Evolutionary conservation across 257 asterid genomes (phyloP).

Genomic region (Scutellaria baicalensis): DNA sequence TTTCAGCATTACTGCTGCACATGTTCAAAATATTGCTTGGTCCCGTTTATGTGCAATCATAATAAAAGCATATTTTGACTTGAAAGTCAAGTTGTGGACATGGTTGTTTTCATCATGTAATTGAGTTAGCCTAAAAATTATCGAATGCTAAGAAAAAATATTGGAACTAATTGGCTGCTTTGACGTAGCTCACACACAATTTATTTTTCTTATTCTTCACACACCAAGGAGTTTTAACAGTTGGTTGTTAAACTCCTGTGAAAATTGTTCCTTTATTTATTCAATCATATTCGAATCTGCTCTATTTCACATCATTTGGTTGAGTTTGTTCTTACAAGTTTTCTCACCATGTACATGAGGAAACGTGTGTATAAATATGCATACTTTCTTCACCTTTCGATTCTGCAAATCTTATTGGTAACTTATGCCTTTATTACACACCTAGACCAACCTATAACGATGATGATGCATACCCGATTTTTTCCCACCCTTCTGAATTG

Average conservation of each 20-base stretch:
- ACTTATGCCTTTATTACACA: not conserved
- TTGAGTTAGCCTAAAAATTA: not conserved
- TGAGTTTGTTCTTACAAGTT: not conserved
- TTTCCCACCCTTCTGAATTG: not conserved
- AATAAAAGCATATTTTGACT: not conserved
- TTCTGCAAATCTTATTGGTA: too few relatives aligned
- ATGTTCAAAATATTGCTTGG: not conserved
- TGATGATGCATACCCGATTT: not conserved
- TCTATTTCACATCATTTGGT: not conserved
- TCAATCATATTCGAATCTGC: too few relatives aligned
- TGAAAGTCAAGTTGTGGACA: not conserved
- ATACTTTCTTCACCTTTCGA: too few relatives aligned
- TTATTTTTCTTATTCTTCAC: not conserved
- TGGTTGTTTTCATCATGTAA: not conserved
- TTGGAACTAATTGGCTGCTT: not conserved
- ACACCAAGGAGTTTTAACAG: not conserved
- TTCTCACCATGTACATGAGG: not conserved
- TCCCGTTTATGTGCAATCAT: not conserved
- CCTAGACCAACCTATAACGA: not conserved
- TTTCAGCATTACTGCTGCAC: not conserved
- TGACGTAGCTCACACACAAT: not conserved
- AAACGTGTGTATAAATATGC: too few relatives aligned
- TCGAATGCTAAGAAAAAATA: not conserved
- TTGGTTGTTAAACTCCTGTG: not conserved
- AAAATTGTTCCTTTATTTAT: not conserved